phyloP scores from a whole-genome alignment of 2,329 filamentous ascomycete genomes.

The Aureobasidium musti region DNA sequence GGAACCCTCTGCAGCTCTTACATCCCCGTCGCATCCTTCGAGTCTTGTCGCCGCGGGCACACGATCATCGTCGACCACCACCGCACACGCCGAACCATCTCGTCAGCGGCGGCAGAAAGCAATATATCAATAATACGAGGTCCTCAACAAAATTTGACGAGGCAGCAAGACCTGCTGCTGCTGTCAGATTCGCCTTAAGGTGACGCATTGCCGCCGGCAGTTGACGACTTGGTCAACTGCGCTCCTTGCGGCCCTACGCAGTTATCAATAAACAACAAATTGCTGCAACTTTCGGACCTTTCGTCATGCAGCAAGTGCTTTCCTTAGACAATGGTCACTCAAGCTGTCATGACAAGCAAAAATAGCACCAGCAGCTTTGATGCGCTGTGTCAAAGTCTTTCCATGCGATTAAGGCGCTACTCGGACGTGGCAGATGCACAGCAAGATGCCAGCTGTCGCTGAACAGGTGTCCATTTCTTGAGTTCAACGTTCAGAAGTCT shows the following conservation, averaged over 20 bases:
- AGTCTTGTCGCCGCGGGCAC: not conserved
- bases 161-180: not conserved
- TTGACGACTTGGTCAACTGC: not conserved
- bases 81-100: not conserved
- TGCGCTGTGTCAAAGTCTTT: not conserved
- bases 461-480: too few relatives aligned
- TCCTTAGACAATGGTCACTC: not conserved
- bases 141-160: conserved; percentile 10
- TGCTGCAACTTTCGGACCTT: not conserved
- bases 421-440: not conserved
- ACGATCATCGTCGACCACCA: conserved; percentile 19
- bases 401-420: not conserved
- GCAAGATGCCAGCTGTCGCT: not conserved
- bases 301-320: too few relatives aligned
- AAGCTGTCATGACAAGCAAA: not conserved
- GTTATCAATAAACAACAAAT: not conserved
- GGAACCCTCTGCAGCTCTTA: conserved; percentile 14
- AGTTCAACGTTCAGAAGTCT: not conserved
- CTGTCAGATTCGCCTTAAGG: not conserved
- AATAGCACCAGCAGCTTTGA: not conserved
- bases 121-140: conserved; percentile 25
- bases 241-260: conserved; percentile 2
- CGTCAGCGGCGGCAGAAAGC: not conserved
- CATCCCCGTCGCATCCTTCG: conserved; percentile 12
- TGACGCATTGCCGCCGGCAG: conserved; percentile 12